These are phyloP conservation scores for Coemansia sp. DNA, from an alignment of 192 early-diverging fungal genomes.

Conservation along the genomic window DNA sequence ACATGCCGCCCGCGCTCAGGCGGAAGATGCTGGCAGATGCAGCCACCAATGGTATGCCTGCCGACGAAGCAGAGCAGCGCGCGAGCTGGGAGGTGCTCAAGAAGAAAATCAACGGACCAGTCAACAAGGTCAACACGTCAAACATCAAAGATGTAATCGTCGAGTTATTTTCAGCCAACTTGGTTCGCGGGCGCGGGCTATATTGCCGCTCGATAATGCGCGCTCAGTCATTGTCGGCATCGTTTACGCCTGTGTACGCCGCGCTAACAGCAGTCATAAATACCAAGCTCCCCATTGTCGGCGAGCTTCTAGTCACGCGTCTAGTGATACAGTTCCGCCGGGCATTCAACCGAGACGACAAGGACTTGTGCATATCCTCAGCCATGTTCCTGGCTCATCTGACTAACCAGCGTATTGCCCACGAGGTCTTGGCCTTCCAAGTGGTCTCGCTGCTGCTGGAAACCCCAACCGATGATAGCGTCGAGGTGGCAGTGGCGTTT, in stretches of 20 bases:
- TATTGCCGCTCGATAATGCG: slow-evolving; percentile 87
- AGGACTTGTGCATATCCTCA: slow-evolving; percentile 78
- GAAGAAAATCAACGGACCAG: slow-evolving; percentile 92
- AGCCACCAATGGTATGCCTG: slow-evolving; percentile 10
- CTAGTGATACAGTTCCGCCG: slow-evolving; percentile 88
- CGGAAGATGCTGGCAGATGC: slow-evolving; percentile 58
- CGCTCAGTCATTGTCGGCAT: slow-evolving; percentile 81
- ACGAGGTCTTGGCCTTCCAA: slow-evolving; percentile 90
- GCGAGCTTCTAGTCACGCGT: slow-evolving; percentile 83
- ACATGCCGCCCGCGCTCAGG: slow-evolving; percentile 84
- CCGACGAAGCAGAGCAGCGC: slow-evolving; percentile 62
- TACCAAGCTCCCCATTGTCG: slow-evolving; percentile 91
- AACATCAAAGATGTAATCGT: slow-evolving; percentile 92
- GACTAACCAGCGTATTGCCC: slow-evolving; percentile 86
- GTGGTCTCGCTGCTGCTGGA: slow-evolving; percentile 82
- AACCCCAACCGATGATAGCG: slow-evolving; percentile 90
- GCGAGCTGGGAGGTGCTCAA: slow-evolving; percentile 94
- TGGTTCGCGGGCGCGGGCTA: slow-evolving; percentile 92
- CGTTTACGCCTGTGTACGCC: slow-evolving; percentile 93
- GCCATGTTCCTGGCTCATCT: slow-evolving; percentile 91
- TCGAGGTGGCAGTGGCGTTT: slow-evolving; percentile 95
- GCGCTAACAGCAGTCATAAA: slow-evolving; percentile 87
- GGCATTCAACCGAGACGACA: slow-evolving; percentile 92
- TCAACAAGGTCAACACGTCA: slow-evolving; percentile 92
- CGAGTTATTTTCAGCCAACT: slow-evolving; percentile 88